Evolutionary conservation across 352 stramenopile species (phyloP).

Genomic region (Phytophthora litchii): DNA sequence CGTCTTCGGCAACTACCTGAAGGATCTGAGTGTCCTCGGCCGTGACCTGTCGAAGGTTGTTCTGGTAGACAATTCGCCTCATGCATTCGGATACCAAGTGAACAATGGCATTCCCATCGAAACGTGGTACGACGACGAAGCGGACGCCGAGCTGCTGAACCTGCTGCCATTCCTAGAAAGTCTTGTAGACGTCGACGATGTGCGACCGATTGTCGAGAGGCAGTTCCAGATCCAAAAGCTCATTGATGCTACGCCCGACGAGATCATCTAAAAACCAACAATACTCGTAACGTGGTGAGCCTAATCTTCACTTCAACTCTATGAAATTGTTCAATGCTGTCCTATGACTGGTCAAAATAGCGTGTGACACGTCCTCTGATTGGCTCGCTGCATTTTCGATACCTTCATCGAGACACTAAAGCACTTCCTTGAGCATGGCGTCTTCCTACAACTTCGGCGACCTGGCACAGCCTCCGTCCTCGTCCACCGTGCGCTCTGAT

Average conservation of each 20-base stretch:
- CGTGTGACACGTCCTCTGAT: slow-evolving; percentile 25
- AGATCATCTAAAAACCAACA: slow-evolving; percentile 40
- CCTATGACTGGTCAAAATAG: slow-evolving; percentile 26
- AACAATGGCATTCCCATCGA: slow-evolving; percentile 99
- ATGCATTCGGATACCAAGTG: slow-evolving; percentile 98
- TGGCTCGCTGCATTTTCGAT: slow-evolving; percentile 13
- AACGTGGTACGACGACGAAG: slow-evolving; percentile 97
- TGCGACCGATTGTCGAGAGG: slow-evolving; percentile 87
- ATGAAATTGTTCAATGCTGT: too few relatives aligned
- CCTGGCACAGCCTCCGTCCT: slow-evolving; percentile 21
- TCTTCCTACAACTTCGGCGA: slow-evolving; percentile 35
- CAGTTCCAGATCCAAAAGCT: slow-evolving; percentile 94
- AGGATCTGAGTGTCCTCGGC: slow-evolving; percentile 97
- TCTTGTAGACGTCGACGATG: slow-evolving; percentile 88
- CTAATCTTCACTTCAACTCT: background rate
- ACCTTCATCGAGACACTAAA: slow-evolving; percentile 3
- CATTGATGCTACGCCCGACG: slow-evolving; percentile 78
- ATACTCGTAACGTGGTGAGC: slow-evolving; percentile 12
- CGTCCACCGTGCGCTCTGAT: slow-evolving; percentile 18
- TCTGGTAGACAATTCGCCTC: slow-evolving; percentile 98
- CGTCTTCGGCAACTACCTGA: slow-evolving; percentile 98
- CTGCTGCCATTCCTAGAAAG: slow-evolving; percentile 95
- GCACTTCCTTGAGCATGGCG: slow-evolving; percentile 22
- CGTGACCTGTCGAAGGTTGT: slow-evolving; percentile 90
- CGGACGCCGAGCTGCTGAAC: slow-evolving; percentile 96